Base-by-base conservation (phyloP, 1,139 yeast genomes). In the Neolecta irregularis region DNA sequence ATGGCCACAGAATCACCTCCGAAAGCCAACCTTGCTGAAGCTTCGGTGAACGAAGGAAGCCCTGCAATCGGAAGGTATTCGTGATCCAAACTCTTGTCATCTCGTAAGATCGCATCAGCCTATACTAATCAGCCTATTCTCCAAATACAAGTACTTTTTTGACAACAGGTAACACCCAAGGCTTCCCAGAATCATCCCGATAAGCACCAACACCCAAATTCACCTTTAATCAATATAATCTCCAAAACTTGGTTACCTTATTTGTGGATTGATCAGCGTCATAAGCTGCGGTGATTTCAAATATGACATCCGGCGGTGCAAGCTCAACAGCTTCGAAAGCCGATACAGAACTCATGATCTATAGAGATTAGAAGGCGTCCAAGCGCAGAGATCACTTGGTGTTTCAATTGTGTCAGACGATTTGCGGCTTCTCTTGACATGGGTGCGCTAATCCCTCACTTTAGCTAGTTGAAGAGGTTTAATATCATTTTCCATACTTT, bases 51-150 rank as follows among this genome's bases (percentile, higher is more conserved):
- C 11, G 69, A 65, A 26, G 72, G 71, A 46, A 67, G 69, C 21
- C 98, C 98, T 12, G 74, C 61, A 51, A 88, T 83, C 9, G 85
- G 75, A 45, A 81, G 65, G 58, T 88, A 88, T 58, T 88, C 96
- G 60, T 88, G 96, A 62, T 85, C 79, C 59, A 73, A 75, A 28
- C 58, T 61, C 6, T 77, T 73, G 44, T 72, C 75, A 17, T 60
- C 53, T 30, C 65, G 67, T 16, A 75, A 51, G 41, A 59, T 46
- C 41, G 61, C 56, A 57, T 83, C 94, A 34, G 91, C 88, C 24
- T 23, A 25, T 12, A 5, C 13, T 7, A 4, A 16, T 16, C 6
- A 28, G 22, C 12, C 3, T 23, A 13, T 21, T 7, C 2, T 19
- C 11, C 11, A 30, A 24, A 33, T 11, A 30, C 17, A 5, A 4